Percentiles rank a stretch among this genome's conserved stretches.
Conservation (phyloP, 768 basidiomycete species). For the Mycena chlorophos region DNA sequence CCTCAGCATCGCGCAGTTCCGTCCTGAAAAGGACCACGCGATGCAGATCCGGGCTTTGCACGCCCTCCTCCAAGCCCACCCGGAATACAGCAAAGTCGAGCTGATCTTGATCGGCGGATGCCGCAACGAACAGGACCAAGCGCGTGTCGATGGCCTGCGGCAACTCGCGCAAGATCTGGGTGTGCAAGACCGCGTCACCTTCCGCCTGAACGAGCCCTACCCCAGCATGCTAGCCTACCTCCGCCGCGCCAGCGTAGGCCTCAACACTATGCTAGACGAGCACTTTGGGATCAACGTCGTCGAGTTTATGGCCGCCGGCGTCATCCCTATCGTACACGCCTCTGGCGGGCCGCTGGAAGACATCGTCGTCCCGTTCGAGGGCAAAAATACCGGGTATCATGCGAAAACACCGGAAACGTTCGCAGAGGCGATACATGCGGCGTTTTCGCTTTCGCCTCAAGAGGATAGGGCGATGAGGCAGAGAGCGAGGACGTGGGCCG, state of each 20-base stretch:
- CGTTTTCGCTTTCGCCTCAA: constrained; percentile 53
- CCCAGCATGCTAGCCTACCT: constrained; percentile 69
- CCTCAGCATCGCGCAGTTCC: constrained; percentile 89
- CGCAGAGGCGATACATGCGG: constrained; percentile 63
- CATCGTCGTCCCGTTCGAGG: constrained; percentile 81
- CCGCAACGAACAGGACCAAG: constrained; percentile 74
- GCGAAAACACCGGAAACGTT: constrained; percentile 67
- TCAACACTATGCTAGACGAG: constrained; percentile 98
- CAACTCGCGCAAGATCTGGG: constrained; percentile 59
- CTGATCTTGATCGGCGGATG: constrained; percentile 84
- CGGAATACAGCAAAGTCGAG: constrained; percentile 57
- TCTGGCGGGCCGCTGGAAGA: constrained; percentile 91
- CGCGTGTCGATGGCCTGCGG: constrained; percentile 63
- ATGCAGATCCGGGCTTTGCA: constrained; percentile 75
- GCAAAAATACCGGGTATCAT: constrained; percentile 79
- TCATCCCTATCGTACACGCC: constrained; percentile 88
- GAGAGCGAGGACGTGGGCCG: constrained; percentile 70
- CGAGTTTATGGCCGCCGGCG: constrained; percentile 96
- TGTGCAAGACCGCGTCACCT: constrained; percentile 69
- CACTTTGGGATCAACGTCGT: constrained; percentile 99
- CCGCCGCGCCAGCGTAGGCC: constrained; percentile 73
- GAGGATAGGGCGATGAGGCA: constrained; percentile 64
- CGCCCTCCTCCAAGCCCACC: constrained; percentile 55
- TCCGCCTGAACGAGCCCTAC: constrained; percentile 84
- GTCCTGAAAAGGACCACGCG: constrained; percentile 94